A percentile compares a stretch with the other conserved stretches of the same genome.
Conservation (phyloP, 2,329 filamentous ascomycete genomes). For the Exserohilum rostratum region DNA sequence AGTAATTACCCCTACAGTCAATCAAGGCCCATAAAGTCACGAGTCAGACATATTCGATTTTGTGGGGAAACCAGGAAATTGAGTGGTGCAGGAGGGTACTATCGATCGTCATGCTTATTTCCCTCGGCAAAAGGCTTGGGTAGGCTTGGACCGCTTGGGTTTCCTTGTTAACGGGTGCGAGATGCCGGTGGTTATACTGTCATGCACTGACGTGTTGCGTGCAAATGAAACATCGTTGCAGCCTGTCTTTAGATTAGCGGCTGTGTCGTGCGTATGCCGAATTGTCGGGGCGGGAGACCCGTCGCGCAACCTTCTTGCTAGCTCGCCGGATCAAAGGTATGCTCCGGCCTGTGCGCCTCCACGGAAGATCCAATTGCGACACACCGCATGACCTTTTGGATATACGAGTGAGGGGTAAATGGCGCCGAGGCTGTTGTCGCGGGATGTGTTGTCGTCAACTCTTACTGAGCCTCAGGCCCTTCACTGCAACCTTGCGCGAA, state of each 20-base stretch:
- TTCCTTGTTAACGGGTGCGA: neutral
- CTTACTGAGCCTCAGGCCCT: too few relatives aligned
- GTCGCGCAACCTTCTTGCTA: neutral
- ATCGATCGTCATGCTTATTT: slow-evolving; percentile 10
- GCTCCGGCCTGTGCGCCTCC: neutral
- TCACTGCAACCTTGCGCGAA: too few relatives aligned
- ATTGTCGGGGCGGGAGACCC: neutral
- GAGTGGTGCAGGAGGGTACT: neutral
- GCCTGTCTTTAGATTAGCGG: neutral
- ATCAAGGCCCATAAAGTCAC: slow-evolving; percentile 7
- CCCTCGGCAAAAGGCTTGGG: slow-evolving; percentile 15
- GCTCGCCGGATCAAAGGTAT: neutral
- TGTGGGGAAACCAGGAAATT: slow-evolving; percentile 6
- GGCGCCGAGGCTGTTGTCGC: too few relatives aligned
- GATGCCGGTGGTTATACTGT: slow-evolving; percentile 2
- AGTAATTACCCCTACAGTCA: slow-evolving; percentile 5
- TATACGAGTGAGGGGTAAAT: too few relatives aligned
- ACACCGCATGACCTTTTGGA: too few relatives aligned
- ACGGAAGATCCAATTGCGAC: neutral
- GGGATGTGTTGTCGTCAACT: too few relatives aligned
- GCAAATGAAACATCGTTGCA: neutral
- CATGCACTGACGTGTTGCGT: neutral
- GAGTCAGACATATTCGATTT: slow-evolving; percentile 4
- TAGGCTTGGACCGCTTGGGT: slow-evolving; percentile 6
- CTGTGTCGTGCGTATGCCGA: neutral